phyloP scores from a whole-genome alignment of 2,329 filamentous ascomycete genomes.

The Huntiella bhutanensis region DNA sequence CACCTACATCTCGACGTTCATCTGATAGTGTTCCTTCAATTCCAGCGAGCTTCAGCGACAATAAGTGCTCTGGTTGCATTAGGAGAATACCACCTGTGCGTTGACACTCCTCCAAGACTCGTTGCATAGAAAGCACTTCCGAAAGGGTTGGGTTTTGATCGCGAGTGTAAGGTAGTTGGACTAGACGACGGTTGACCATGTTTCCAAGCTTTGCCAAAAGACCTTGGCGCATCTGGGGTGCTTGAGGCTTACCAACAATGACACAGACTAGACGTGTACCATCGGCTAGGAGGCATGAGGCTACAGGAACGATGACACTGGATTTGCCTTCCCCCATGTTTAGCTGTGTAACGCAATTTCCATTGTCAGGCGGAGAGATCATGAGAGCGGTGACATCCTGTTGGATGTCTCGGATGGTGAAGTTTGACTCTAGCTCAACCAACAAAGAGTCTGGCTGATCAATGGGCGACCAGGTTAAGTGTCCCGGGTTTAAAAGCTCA shows the following conservation, averaged over 20 bases:
- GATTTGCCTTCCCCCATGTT: slow-evolving; percentile 59
- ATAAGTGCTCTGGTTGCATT: slow-evolving; percentile 42
- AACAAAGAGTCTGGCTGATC: slow-evolving; percentile 41
- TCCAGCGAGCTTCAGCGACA: slow-evolving; percentile 45
- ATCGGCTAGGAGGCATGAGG: slow-evolving; percentile 34
- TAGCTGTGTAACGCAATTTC: slow-evolving; percentile 41
- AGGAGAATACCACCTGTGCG: slow-evolving; percentile 33
- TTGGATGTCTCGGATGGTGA: slow-evolving; percentile 42
- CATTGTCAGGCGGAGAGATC: slow-evolving; percentile 20
- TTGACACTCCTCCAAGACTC: slow-evolving; percentile 23
- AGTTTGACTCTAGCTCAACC: slow-evolving; percentile 42
- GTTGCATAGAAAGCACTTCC: slow-evolving; percentile 22
- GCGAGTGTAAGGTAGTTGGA: slow-evolving; percentile 40
- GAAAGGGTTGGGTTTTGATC: slow-evolving; percentile 18
- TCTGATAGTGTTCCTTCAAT: slow-evolving; percentile 22
- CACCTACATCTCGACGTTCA: slow-evolving; percentile 13
- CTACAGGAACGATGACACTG: slow-evolving; percentile 48
- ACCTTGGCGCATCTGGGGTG: slow-evolving; percentile 39
- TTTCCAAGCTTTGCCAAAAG: slow-evolving; percentile 36
- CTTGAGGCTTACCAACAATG: slow-evolving; percentile 41
- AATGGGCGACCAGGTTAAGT: slow-evolving; percentile 33
- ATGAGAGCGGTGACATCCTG: slow-evolving; percentile 38
- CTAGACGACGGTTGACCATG: slow-evolving; percentile 33
- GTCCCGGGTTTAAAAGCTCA: slow-evolving; percentile 32
- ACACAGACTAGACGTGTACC: slow-evolving; percentile 32